Percentiles rank a stretch among this genome's conserved stretches.
These are phyloP conservation scores for Phytophthora quininea DNA, from an alignment of 352 stramenopile genomes.

Conservation along the genomic window DNA sequence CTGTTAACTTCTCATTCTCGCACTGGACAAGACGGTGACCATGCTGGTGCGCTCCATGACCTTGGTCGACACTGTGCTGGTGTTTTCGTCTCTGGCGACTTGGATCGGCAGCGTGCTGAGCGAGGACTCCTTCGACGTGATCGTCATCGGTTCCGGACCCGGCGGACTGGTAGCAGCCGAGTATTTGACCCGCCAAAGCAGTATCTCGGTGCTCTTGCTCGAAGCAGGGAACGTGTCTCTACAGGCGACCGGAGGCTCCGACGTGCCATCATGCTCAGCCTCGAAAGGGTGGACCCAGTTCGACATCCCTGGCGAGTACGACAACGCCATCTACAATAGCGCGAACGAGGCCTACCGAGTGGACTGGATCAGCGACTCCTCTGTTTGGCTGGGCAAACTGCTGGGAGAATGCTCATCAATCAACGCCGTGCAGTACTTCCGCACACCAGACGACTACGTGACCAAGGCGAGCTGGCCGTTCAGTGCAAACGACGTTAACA, in stretches of 20 bases:
- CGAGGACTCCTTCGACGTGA: constrained; percentile 49
- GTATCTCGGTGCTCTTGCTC: constrained; percentile 56
- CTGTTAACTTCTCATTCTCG: background rate
- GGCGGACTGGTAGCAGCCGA: constrained; percentile 64
- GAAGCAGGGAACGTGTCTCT: constrained; percentile 55
- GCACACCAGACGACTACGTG: constrained; percentile 58
- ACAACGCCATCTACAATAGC: constrained; percentile 52
- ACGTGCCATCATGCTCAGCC: constrained; percentile 34
- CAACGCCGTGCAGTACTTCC: constrained; percentile 83
- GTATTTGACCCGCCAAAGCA: constrained; percentile 45
- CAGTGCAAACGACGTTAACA: constrained; percentile 55
- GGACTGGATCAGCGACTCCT: constrained; percentile 45
- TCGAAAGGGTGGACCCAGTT: constrained; percentile 41
- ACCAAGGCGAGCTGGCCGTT: constrained; percentile 48
- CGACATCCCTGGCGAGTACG: constrained; percentile 57
- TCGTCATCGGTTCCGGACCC: constrained; percentile 62
- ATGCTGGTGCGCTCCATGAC: background rate
- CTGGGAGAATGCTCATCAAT: constrained; percentile 82
- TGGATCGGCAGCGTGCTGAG: background rate
- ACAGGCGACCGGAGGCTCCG: constrained; percentile 42
- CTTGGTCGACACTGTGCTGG: background rate
- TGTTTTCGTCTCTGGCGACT: background rate
- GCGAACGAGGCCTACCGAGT: constrained; percentile 52
- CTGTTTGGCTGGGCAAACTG: constrained; percentile 70
- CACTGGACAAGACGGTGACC: background rate